Percentiles rank a stretch among this genome's conserved stretches.
Conservation (phyloP, 768 basidiomycete genomes). For the Leccinum subgranulosum region DNA sequence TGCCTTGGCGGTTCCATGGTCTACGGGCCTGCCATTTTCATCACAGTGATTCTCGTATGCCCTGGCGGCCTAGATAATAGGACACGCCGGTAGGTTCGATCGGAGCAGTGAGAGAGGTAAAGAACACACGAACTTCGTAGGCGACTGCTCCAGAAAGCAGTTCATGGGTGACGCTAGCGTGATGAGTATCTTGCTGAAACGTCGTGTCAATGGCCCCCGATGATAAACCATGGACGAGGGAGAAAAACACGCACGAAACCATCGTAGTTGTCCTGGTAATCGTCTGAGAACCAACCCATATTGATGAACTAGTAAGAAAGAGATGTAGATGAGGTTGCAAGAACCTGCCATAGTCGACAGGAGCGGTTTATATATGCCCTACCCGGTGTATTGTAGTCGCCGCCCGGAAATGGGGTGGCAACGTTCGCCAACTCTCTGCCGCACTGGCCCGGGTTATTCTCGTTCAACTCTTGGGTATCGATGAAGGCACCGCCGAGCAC, state of each 20-base stretch:
- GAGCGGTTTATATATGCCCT: constrained; percentile 17
- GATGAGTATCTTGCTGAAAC: constrained; percentile 5
- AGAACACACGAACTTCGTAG: constrained; percentile 15
- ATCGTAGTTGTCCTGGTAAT: not conserved
- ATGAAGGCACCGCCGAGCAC: not conserved
- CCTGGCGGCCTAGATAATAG: constrained; percentile 12
- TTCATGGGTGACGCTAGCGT: constrained; percentile 16
- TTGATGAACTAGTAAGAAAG: constrained; percentile 1
- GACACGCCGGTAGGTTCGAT: not conserved
- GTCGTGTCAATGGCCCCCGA: not conserved
- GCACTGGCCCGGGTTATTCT: constrained; percentile 9
- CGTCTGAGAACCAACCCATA: constrained; percentile 10
- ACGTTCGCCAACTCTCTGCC: not conserved
- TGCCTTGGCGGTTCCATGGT: constrained; percentile 22
- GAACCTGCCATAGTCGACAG: too few species aligned
- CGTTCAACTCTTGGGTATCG: not conserved
- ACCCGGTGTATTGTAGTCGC: constrained; percentile 3
- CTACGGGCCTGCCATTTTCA: constrained; percentile 10
- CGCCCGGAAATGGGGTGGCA: constrained; percentile 7
- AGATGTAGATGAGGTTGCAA: not conserved
- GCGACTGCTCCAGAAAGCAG: constrained; percentile 14
- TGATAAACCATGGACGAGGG: not conserved
- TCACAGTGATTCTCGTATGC: constrained; percentile 17
- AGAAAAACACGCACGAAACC: constrained; percentile 4
- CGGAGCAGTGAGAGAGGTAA: not conserved